Evolutionary conservation across 192 early-diverging fungal genomes (phyloP), one percentile per base, ranked within the genome.

Genomic region (Backusella liffmaniae): DNA sequence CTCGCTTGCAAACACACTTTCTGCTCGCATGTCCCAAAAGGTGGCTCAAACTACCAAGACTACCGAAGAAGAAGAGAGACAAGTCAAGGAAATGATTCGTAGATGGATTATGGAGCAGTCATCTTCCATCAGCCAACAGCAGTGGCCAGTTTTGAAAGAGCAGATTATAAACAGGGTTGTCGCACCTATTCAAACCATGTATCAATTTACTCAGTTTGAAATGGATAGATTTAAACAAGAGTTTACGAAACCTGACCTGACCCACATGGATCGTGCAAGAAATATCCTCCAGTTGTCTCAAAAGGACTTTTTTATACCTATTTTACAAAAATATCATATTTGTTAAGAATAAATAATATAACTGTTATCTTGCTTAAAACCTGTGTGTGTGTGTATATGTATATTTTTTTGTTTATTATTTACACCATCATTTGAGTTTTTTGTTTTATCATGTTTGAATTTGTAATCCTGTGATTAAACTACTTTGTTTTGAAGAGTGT

Each of bases 131-230:
- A 21, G 51, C 5, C 72, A 71, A 49, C 70, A 42, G 44, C n/a
- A 46, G 32, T 72, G 44, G 39, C 70, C 29, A 53, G 8, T 70
- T 23, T 30, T 32, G n/a, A 39, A 49, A 32, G 36, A 36, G 5
- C 39, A 71, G 16, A 15, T 71, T 18, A 18, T 13, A 46, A 32
- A 71, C 30, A 29, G 13, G 23, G 42, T 49, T 71, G 23, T 49
- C 30, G 8, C 39, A n/a, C 70, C 70, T 26, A 26, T 71, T 13
- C 70, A 71, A 44, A 41, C 39, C 23, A 49, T 49, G 42, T 71
- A 71, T 46, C n/a, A 71, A n/a, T 71, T 71, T 30, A 71, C 70
- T 30, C 70, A 71, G 21, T 7, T 44, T 46, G 70, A 71, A 39
- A 41, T 71, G 26, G 70, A 71, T 49, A 71, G 42, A 49, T 41